These are phyloP conservation scores for Dendrocalamus latiflorus DNA, from an alignment of 202 grass and related monocot genomes.

Conservation along the genomic window DNA sequence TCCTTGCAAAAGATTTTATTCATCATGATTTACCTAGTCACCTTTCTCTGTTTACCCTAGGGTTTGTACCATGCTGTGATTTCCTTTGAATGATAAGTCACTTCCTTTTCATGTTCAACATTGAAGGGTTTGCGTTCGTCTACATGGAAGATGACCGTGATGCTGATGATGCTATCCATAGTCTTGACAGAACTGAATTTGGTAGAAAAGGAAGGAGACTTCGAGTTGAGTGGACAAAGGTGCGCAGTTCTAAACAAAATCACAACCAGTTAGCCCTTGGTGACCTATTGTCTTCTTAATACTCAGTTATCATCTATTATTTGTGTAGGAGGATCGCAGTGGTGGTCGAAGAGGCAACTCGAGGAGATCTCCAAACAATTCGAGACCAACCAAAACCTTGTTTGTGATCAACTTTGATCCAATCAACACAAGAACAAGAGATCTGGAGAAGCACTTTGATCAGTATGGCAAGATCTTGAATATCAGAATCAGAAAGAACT, in stretches of 20 bases:
- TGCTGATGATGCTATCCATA: constrained; percentile 83
- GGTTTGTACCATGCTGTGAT: background rate
- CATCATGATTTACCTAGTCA: background rate
- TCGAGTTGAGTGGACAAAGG: constrained; percentile 94
- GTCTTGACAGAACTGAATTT: constrained; percentile 86
- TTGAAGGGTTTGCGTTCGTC: constrained; percentile 91
- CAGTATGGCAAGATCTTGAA: constrained; percentile 83
- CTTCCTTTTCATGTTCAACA: background rate
- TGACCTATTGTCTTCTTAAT: background rate
- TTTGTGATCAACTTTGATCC: constrained; percentile 99
- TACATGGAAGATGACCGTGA: constrained; percentile 99
- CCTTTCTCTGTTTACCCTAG: background rate
- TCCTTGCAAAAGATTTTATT: constrained; percentile 21
- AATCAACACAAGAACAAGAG: constrained; percentile 81
- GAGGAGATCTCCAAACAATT: constrained; percentile 69
- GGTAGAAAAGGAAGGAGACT: constrained; percentile 86
- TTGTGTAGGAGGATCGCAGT: constrained; percentile 65
- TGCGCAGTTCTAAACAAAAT: background rate
- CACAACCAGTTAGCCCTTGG: background rate
- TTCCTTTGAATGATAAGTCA: constrained; percentile 12
- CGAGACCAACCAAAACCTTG: constrained; percentile 78
- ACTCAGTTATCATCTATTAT: background rate
- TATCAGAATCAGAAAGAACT: constrained; percentile 90
- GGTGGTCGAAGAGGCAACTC: constrained; percentile 56
- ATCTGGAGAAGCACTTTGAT: constrained; percentile 90